Evolutionary conservation across 2,329 filamentous ascomycete genomes (phyloP).

Genomic region (Nemania serpens): DNA sequence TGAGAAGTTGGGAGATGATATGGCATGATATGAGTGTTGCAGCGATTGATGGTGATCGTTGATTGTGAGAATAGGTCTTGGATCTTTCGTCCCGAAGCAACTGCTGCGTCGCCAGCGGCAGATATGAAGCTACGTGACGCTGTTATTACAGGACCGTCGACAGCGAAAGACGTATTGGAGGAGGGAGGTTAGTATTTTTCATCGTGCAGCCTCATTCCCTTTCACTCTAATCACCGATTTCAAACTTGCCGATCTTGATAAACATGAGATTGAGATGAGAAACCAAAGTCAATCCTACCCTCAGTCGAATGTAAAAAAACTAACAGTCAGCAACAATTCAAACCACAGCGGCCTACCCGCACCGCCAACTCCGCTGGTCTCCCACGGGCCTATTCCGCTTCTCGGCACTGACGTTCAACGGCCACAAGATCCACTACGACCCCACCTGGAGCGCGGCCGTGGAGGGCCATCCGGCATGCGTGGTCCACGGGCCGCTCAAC

Average conservation of each 20-base stretch:
- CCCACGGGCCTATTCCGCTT: constrained; percentile 72
- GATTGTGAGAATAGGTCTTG: constrained; percentile 42
- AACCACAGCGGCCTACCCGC: constrained; percentile 26
- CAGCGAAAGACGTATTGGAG: constrained; percentile 37
- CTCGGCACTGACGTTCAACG: constrained; percentile 84
- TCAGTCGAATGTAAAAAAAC: background rate
- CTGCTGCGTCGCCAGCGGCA: constrained; percentile 21
- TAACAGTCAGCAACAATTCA: background rate
- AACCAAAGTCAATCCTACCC: no score
- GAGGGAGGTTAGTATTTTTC: constrained; percentile 18
- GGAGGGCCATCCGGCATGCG: constrained; percentile 70
- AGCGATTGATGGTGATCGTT: background rate
- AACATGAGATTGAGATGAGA: no score
- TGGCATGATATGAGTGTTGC: background rate
- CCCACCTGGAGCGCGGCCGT: constrained; percentile 64
- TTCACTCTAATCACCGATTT: background rate
- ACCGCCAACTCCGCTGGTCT: constrained; percentile 49
- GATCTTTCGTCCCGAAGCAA: constrained; percentile 50
- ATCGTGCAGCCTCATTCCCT: background rate
- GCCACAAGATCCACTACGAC: constrained; percentile 84
- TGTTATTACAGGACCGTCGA: constrained; percentile 34
- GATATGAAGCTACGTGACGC: constrained; percentile 27
- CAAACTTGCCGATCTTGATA: no score
- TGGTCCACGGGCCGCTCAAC: constrained; percentile 82
- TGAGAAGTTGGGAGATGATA: background rate